Evolutionary conservation across 1,284 basidiomycete genomes (phyloP), one percentile per base, ranked within the genome.

Genomic region (Papiliotrema fonsecae): DNA sequence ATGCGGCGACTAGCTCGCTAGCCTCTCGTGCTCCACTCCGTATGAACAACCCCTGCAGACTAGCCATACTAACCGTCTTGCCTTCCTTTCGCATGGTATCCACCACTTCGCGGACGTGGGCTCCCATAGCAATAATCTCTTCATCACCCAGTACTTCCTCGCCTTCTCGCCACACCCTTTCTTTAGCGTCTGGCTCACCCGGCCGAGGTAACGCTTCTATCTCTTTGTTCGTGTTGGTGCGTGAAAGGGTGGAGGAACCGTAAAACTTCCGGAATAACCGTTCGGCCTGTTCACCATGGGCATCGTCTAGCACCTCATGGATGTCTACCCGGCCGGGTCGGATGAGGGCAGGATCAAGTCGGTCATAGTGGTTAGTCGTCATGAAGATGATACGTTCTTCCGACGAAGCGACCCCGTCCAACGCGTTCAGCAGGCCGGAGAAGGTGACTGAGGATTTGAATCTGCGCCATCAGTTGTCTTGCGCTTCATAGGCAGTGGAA

Each of bases 341-440:
- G 59, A 98, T 91, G 32, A 98, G 82, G 0, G 96, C 94, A 9
- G 89, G 86, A 58, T 82, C 76, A 36, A 79, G 72, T 10, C 62
- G 65, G 7, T 70, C 64, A 48, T 88, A 74, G 64, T 97, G 94
- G 72, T 98, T 98, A n/a, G 94, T 98, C 1, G 94, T 98, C 87
- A 98, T 90, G 74, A 98, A 98, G 36, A 98, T 83, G 65, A 99
- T 87, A n/a, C 96, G 84, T 65, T 96, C 91, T 70, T 96, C 91
- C 31, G 92, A 90, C 4, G 89, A 93, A 2, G 93, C 94, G 14
- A 99, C 94, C 18, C 96, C 96, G 68, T 99, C 96, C 3, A 99
- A 79, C 4, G 94, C 92, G 65, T 99, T 99, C 26, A 99, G 77
- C 65, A 99, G 86, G 24, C 96, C 96, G 3, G 93, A 97, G 74